Evolutionary conservation across 805 yeast species (phyloP).

Genomic region (Barnettozyma populi): DNA sequence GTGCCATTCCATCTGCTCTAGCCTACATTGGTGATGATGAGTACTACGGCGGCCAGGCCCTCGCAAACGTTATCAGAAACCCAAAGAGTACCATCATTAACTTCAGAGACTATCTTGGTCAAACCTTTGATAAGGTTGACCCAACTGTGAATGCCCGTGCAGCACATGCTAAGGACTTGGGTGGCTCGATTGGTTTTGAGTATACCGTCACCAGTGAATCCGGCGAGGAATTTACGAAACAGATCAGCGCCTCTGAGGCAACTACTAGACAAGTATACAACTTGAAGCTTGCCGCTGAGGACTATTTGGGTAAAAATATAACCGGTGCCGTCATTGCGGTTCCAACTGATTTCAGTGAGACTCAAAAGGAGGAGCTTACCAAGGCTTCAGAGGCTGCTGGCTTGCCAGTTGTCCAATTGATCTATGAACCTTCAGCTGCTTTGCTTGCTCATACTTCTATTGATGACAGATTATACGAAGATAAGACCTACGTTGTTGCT

Average conservation of each 20-base stretch:
- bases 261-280: conserved; percentile 79
- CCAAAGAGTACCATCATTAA: conserved; percentile 79
- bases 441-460: conserved; percentile 67
- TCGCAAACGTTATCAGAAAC: conserved; percentile 88
- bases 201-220: conserved; percentile 30
- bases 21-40: conserved; percentile 93
- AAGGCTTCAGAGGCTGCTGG: conserved; percentile 66
- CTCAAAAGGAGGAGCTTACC: conserved; percentile 60
- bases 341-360: conserved; percentile 80
- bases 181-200: conserved; percentile 67
- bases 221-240: conserved; percentile 45
- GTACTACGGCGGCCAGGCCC: conserved; percentile 95
- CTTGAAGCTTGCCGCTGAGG: conserved; percentile 84
- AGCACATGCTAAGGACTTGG: conserved; percentile 59
- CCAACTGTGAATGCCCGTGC: conserved; percentile 56
- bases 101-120: conserved; percentile 91
- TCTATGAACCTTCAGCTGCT: conserved; percentile 91
- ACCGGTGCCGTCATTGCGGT: conserved; percentile 85
- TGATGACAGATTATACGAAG: conserved; percentile 38
- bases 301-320: conserved; percentile 75
- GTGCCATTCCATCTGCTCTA: conserved; percentile 88
- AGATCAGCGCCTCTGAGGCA: conserved; percentile 68
- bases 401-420: conserved; percentile 74
- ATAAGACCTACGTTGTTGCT: conserved; percentile 83
- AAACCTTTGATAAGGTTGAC: conserved; percentile 63